Evolutionary conservation across 208 protist genomes (phyloP).

Genomic region (Leishmania gerbilli): DNA sequence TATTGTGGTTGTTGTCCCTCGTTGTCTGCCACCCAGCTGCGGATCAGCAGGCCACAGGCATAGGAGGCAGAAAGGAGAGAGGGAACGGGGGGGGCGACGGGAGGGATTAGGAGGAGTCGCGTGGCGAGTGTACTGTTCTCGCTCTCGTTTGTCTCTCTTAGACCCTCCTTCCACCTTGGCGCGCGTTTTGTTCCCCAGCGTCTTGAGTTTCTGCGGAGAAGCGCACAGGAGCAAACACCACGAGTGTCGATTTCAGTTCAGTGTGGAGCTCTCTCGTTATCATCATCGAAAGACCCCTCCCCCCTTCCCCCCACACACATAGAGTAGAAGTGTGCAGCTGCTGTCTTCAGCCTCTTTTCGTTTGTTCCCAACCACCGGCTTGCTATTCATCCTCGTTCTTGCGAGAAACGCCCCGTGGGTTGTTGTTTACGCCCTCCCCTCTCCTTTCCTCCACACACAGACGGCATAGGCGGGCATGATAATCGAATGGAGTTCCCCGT

Average conservation of each 20-base stretch:
- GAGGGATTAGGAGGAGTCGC: too few species aligned
- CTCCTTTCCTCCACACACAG: background rate
- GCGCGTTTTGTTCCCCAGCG: background rate
- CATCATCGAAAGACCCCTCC: background rate
- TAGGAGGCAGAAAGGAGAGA: background rate
- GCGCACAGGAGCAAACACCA: background rate
- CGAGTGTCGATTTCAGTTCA: background rate
- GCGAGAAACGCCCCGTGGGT: background rate
- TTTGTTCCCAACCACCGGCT: background rate
- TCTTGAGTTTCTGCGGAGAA: background rate
- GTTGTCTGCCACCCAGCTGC: background rate
- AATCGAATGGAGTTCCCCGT: slow-evolving; percentile 62
- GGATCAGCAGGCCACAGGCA: background rate
- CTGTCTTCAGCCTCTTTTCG: background rate
- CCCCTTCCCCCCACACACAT: background rate
- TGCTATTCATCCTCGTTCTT: background rate
- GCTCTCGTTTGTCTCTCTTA: too few species aligned
- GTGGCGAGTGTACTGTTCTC: too few species aligned
- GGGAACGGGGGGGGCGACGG: background rate
- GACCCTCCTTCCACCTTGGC: too few species aligned
- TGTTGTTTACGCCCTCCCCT: background rate
- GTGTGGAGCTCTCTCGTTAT: background rate
- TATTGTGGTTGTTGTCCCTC: background rate
- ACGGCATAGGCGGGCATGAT: background rate
- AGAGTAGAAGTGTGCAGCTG: background rate